Percentiles rank a stretch among this genome's conserved stretches.
Conservation (phyloP, 202 grass and related monocot genomes). For the Musa balbisiana region DNA sequence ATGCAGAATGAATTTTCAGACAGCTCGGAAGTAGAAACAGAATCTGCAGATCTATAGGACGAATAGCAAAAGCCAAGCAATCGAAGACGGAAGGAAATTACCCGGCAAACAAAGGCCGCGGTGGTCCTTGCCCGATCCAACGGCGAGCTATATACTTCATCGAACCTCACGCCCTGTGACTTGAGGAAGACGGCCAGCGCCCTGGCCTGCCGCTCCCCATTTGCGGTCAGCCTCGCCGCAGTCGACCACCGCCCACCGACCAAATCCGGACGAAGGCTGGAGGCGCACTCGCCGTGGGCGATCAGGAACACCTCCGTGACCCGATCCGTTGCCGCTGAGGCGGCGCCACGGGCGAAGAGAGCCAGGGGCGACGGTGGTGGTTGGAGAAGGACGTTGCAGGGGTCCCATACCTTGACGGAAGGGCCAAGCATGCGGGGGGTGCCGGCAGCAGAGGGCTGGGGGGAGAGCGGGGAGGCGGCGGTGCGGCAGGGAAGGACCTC, state of each 20-base stretch:
- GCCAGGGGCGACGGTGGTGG: neutral
- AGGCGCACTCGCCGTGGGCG: constrained; percentile 12
- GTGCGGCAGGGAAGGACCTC: constrained; percentile 11
- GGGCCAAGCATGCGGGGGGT: constrained; percentile 8
- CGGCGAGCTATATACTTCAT: constrained; percentile 11
- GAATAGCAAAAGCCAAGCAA: neutral
- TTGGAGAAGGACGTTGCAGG: constrained; percentile 25
- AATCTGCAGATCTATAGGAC: neutral
- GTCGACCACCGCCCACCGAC: constrained; percentile 11
- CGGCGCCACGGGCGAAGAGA: neutral
- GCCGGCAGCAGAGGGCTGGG: constrained; percentile 5
- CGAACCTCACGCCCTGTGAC: constrained; percentile 10
- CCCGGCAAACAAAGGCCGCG: constrained; percentile 16
- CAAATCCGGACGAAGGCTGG: constrained; percentile 1
- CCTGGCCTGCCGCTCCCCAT: constrained; percentile 10
- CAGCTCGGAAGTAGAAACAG: neutral
- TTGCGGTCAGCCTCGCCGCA: constrained; percentile 1
- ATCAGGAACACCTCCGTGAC: constrained; percentile 16
- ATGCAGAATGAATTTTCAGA: neutral
- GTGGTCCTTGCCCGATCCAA: constrained; percentile 12
- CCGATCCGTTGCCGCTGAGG: neutral
- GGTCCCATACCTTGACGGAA: constrained; percentile 23
- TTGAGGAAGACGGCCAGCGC: constrained; percentile 16
- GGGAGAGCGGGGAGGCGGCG: constrained; percentile 17
- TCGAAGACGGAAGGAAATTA: neutral